Evolutionary conservation across 768 basidiomycete species (phyloP).

Genomic region (Cantharellus anzutake): DNA sequence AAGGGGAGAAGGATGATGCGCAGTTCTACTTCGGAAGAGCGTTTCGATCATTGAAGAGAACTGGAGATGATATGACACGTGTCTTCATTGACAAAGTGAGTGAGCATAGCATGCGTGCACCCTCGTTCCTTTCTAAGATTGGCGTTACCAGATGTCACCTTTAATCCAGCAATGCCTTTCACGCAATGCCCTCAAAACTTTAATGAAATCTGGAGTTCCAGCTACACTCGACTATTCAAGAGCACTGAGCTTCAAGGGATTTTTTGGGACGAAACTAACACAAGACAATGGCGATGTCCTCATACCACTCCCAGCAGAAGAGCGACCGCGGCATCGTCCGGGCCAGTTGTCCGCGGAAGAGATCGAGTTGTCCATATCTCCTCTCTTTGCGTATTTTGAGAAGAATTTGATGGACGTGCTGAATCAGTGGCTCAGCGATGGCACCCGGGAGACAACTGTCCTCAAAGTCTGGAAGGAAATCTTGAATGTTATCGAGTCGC

Average conservation of each 20-base stretch:
- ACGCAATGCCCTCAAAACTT: constrained; percentile 48
- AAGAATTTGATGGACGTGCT: constrained; percentile 68
- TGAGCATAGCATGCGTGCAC: background rate
- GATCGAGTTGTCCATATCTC: constrained; percentile 79
- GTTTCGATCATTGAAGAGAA: constrained; percentile 82
- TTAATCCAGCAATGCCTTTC: constrained; percentile 81
- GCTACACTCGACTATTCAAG: constrained; percentile 71
- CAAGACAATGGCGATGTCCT: constrained; percentile 45
- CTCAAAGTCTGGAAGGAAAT: constrained; percentile 93
- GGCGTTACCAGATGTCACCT: constrained; percentile 59
- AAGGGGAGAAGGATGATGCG: constrained; percentile 95
- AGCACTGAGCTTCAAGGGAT: constrained; percentile 61
- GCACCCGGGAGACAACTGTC: constrained; percentile 85
- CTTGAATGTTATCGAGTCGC: constrained; percentile 59
- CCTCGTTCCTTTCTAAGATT: background rate
- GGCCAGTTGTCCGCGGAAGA: constrained; percentile 63
- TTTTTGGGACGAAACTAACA: constrained; percentile 65
- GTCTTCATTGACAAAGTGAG: constrained; percentile 92
- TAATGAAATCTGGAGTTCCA: constrained; percentile 41
- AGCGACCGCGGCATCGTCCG: constrained; percentile 60
- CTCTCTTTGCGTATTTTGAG: constrained; percentile 93
- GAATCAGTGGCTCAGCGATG: constrained; percentile 69
- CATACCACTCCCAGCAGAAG: constrained; percentile 50
- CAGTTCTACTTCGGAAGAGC: constrained; percentile 94
- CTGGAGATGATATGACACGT: constrained; percentile 88